Percentiles rank a stretch among this genome's conserved stretches.
phyloP scores from a whole-genome alignment of 129 eudicot species.

The Lactuca sativa region DNA sequence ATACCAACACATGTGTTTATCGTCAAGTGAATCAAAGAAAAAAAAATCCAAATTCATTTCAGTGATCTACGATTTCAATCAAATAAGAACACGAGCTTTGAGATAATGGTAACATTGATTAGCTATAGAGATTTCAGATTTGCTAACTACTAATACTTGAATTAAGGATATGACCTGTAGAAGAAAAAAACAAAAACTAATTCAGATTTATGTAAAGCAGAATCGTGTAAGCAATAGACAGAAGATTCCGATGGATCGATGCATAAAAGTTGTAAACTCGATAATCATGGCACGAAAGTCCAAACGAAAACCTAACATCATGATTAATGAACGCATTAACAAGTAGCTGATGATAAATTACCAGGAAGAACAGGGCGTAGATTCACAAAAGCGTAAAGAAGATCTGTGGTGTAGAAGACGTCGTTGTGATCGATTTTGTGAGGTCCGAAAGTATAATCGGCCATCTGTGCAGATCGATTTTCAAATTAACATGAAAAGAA shows the following conservation, averaged over 20 bases:
- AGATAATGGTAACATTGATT: not conserved
- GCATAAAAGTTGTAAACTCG: not conserved
- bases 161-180: slow-evolving; percentile 86
- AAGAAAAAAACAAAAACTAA: slow-evolving; percentile 7
- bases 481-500: not conserved
- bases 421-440: slow-evolving; percentile 58
- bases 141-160: slow-evolving; percentile 7
- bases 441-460: slow-evolving; percentile 61
- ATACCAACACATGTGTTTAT: slow-evolving; percentile 72
- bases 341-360: not conserved
- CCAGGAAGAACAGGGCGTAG: slow-evolving; percentile 91
- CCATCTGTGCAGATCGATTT: slow-evolving; percentile 44
- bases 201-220: slow-evolving; percentile 6
- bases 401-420: slow-evolving; percentile 67
- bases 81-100: not conserved
- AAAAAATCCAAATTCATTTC: no score
- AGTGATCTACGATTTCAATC: not conserved
- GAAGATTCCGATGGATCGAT: not conserved
- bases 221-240: not conserved
- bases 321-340: no score
- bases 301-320: not conserved
- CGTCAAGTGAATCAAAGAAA: slow-evolving; percentile 59
- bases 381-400: slow-evolving; percentile 80
- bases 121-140: not conserved
- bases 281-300: not conserved